Base-by-base conservation (phyloP, 768 basidiomycete genomes). In the Gelatoporia subvermispora region DNA sequence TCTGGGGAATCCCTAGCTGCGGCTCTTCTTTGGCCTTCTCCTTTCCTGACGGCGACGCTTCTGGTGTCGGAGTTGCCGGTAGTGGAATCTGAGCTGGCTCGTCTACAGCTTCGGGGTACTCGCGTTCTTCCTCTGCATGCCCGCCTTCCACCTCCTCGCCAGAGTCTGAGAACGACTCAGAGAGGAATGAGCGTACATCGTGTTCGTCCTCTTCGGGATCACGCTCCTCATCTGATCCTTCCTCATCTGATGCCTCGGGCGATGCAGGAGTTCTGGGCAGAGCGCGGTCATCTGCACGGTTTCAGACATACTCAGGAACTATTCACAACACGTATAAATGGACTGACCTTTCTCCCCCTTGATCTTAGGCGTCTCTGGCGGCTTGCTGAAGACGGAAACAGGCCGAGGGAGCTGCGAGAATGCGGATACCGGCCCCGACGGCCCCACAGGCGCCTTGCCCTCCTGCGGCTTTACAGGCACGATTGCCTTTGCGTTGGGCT, bases 151-250 rank as follows among this genome's bases (percentile, higher is more conserved):
- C 43, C 3, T 57, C 54, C n/a, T 51, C 50, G 8, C 55, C 56
- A 10, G 62, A 59, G 1, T 57, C 57, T 22, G 43, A 45, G 42
- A 44, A 47, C n/a, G 60, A 61, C 16, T 66, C 69, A 17, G 68
- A 68, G 18, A 68, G 52, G 51, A 69, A 68, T 21, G 65, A 66
- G 50, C 59, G 21, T 66, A 61, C 63, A 16, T 66, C 65, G 13
- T 65, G 63, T 9, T 58, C 50, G 13, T 60, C 62, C 23, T 60
- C 63, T 0, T 58, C 64, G 41, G 60, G 51, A 7, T 58, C 47
- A 3, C 20, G 36, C 16, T 58, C 62, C 28, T 57, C 48, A 0
- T 60, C 64, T 2, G 17, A 35, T 35, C 47, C 45, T 2, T 54
- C 46, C 2, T 43, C 42, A 4, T 48, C 46, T n/a, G 16, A 17